Evolutionary conservation across 495 filamentous ascomycete species (phyloP).

Genomic region (Penicillium macrosclerotiorum): DNA sequence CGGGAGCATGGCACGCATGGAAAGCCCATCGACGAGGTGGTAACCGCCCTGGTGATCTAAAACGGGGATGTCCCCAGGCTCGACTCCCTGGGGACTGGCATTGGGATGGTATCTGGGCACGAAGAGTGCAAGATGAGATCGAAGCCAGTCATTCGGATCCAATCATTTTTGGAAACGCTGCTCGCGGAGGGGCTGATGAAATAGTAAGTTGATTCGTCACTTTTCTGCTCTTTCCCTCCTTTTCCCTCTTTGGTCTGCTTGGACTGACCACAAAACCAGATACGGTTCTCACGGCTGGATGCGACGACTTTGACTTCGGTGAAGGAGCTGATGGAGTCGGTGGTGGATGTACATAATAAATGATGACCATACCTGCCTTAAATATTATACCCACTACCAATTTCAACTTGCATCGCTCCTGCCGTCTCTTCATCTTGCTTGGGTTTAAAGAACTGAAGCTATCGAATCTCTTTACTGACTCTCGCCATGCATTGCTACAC

Average conservation of each 20-base stretch:
- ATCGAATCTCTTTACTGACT: too few relatives aligned
- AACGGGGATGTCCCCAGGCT: conserved; percentile 36
- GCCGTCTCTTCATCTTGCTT: neutral
- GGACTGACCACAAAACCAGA: conserved; percentile 40
- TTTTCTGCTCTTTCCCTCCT: too few relatives aligned
- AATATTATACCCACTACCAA: conserved; percentile 23
- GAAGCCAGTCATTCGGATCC: conserved; percentile 72
- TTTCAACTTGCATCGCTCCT: conserved; percentile 5
- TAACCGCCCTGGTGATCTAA: conserved; percentile 16
- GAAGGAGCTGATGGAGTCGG: conserved; percentile 59
- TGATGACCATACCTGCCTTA: conserved; percentile 16
- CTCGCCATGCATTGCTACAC: conserved; percentile 5
- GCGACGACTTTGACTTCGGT: conserved; percentile 54
- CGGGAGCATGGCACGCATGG: conserved; percentile 91
- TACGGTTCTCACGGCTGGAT: conserved; percentile 67
- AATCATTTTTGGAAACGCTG: conserved; percentile 65
- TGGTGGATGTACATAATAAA: conserved; percentile 38
- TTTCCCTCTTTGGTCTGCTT: too few relatives aligned
- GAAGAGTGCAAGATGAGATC: conserved; percentile 73
- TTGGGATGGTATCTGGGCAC: conserved; percentile 94
- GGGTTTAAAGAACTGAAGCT: too few relatives aligned
- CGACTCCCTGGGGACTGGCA: conserved; percentile 82
- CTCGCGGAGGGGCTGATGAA: conserved; percentile 60
- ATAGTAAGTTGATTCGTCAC: conserved; percentile 53
- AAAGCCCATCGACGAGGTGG: conserved; percentile 56